Evolutionary conservation across 768 basidiomycete genomes (phyloP).

Genomic region (Astraeus odoratus): DNA sequence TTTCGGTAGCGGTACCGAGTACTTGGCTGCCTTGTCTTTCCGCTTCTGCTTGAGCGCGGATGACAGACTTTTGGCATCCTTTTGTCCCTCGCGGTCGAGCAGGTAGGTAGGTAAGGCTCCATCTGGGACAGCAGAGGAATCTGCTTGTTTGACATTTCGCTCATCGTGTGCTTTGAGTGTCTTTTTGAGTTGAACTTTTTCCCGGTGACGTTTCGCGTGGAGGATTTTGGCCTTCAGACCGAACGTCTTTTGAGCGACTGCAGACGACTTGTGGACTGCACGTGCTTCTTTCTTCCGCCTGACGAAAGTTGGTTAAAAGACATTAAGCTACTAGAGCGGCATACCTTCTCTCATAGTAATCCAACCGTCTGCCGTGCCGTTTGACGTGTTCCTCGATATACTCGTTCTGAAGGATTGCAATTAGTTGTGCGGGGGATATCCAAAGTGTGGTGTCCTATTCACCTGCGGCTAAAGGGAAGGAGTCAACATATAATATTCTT

Average conservation of each 20-base stretch:
- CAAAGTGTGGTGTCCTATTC: conserved; percentile 7
- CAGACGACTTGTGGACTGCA: conserved; percentile 69
- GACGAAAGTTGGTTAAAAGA: not conserved
- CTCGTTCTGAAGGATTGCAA: conserved; percentile 63
- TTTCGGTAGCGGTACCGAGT: conserved; percentile 92
- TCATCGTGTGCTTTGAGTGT: conserved; percentile 99
- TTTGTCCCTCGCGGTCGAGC: conserved; percentile 95
- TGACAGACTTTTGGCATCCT: conserved; percentile 94
- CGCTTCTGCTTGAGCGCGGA: conserved; percentile 97
- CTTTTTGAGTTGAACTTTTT: conserved; percentile 98
- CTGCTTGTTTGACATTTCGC: conserved; percentile 93
- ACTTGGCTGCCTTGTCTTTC: conserved; percentile 99
- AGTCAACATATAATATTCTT: conserved; percentile 8
- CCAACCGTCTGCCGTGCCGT: conserved; percentile 91
- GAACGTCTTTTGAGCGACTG: conserved; percentile 86
- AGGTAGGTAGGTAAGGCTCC: conserved; percentile 93
- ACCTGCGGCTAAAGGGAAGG: conserved; percentile 56
- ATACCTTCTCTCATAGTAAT: conserved; percentile 93
- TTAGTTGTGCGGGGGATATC: conserved; percentile 7
- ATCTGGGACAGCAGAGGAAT: conserved; percentile 75
- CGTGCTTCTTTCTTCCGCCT: conserved; percentile 84
- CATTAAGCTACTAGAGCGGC: conserved; percentile 22
- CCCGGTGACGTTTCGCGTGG: conserved; percentile 91
- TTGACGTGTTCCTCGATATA: conserved; percentile 99
- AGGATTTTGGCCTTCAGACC: conserved; percentile 98